Percentiles rank a stretch among this genome's conserved stretches.
phyloP scores from a whole-genome alignment of 768 basidiomycete species.

The Tylopilus sp. region DNA sequence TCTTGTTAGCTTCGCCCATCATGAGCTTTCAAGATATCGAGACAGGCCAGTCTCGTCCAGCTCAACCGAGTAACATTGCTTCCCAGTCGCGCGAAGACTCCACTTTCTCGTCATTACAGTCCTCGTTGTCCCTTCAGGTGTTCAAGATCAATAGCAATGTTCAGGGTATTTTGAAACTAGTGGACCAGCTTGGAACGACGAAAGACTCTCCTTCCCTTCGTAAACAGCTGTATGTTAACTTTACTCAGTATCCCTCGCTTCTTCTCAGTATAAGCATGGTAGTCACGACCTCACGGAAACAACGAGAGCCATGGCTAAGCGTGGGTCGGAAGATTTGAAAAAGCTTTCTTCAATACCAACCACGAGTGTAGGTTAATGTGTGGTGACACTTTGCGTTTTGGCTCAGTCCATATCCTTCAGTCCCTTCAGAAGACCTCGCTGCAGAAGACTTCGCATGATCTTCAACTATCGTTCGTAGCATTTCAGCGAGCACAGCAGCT shows the following conservation, averaged over 20 bases:
- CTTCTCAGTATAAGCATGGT: slow-evolving; percentile 4
- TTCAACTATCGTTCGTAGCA: slow-evolving; percentile 82
- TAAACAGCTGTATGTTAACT: slow-evolving; percentile 71
- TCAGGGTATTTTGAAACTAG: slow-evolving; percentile 90
- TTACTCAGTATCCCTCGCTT: background rate
- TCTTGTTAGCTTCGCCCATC: background rate
- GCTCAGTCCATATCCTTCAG: slow-evolving; percentile 34
- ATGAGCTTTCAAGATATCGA: slow-evolving; percentile 56
- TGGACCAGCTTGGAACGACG: slow-evolving; percentile 89
- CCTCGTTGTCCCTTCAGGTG: slow-evolving; percentile 83
- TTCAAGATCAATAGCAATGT: slow-evolving; percentile 99
- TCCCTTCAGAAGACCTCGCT: slow-evolving; percentile 78
- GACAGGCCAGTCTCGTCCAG: slow-evolving; percentile 36
- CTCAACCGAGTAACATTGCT: slow-evolving; percentile 20
- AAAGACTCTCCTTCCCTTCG: slow-evolving; percentile 78
- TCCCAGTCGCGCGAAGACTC: slow-evolving; percentile 59
- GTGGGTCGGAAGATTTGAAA: slow-evolving; percentile 91
- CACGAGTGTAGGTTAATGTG: slow-evolving; percentile 45
- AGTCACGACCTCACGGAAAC: slow-evolving; percentile 95
- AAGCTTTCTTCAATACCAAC: slow-evolving; percentile 69
- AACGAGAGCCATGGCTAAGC: slow-evolving; percentile 92
- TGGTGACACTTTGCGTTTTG: background rate
- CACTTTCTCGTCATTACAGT: slow-evolving; percentile 72
- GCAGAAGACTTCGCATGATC: slow-evolving; percentile 91
- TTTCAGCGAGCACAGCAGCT: slow-evolving; percentile 91